phyloP scores from a whole-genome alignment of 495 filamentous ascomycete genomes.

The Tirmania nivea region DNA sequence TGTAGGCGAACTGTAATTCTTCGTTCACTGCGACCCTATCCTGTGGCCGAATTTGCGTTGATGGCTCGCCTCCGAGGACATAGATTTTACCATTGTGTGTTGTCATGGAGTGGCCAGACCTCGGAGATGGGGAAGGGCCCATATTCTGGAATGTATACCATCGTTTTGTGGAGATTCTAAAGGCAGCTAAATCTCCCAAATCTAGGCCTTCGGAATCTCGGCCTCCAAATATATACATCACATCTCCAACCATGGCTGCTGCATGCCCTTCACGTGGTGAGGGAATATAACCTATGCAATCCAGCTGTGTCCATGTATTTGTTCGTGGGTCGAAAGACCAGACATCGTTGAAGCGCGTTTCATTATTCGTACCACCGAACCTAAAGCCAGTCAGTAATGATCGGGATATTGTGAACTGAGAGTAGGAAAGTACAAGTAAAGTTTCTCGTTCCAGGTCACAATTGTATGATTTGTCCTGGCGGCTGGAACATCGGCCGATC shows the following conservation, averaged over 20 bases:
- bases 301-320: conserved; percentile 65
- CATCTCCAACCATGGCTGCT: conserved; percentile 75
- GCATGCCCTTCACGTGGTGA: conserved; percentile 86
- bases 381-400: conserved; percentile 26
- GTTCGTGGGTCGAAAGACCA: conserved; percentile 78
- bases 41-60: conserved; percentile 56
- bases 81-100: conserved; percentile 78
- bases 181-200: conserved; percentile 83
- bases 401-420: neutral
- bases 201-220: conserved; percentile 80
- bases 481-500: conserved; percentile 54
- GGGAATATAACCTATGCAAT: conserved; percentile 95
- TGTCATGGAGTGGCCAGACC: conserved; percentile 96
- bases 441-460: conserved; percentile 75
- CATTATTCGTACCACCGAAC: conserved; percentile 89
- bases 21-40: conserved; percentile 12
- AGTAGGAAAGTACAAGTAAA: conserved; percentile 50
- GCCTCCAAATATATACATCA: conserved; percentile 99
- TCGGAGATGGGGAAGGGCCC: conserved; percentile 81
- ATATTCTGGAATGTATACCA: conserved; percentile 99
- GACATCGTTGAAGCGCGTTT: conserved; percentile 95
- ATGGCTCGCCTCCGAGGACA: conserved; percentile 83
- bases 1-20: conserved; percentile 74
- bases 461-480: conserved; percentile 89
- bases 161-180: conserved; percentile 69